phyloP scores from a whole-genome alignment of 1,284 basidiomycete species.

The Heterobasidion irregulare region DNA sequence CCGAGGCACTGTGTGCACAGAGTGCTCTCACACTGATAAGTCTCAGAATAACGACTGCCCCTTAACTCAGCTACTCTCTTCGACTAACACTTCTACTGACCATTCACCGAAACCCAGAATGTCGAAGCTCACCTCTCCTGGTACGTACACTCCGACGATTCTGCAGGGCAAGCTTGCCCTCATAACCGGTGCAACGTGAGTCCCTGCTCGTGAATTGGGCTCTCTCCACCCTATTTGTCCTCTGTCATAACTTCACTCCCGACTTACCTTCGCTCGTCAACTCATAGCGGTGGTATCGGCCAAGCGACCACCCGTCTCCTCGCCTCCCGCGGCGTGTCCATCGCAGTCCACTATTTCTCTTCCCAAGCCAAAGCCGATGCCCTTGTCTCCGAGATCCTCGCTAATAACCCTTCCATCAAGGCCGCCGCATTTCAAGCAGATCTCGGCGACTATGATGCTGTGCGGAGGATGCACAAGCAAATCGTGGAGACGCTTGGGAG shows the following conservation, averaged over 20 bases:
- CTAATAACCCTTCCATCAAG: slow-evolving; percentile 20
- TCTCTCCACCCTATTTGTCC: background rate
- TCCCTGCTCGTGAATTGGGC: background rate
- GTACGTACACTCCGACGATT: background rate
- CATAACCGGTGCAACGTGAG: slow-evolving; percentile 29
- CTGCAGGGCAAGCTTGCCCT: slow-evolving; percentile 25
- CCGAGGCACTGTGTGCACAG: too few species aligned
- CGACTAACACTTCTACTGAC: background rate
- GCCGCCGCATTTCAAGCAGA: slow-evolving; percentile 39
- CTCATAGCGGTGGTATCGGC: slow-evolving; percentile 42
- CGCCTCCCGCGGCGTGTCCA: slow-evolving; percentile 35
- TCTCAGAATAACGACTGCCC: too few species aligned
- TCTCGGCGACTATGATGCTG: slow-evolving; percentile 33
- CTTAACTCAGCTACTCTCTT: too few species aligned
- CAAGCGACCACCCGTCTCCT: slow-evolving; percentile 37
- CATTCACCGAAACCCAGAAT: background rate
- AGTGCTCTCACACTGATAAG: too few species aligned
- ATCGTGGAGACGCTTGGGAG: slow-evolving; percentile 37
- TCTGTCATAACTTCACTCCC: background rate
- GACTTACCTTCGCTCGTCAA: background rate
- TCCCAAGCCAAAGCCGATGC: slow-evolving; percentile 25
- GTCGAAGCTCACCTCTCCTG: background rate
- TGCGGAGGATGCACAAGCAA: slow-evolving; percentile 31
- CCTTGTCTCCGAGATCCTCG: slow-evolving; percentile 29
- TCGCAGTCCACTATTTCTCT: slow-evolving; percentile 43